Conservation (phyloP, 2,329 filamentous ascomycete genomes). For the Penicillium sp. region DNA sequence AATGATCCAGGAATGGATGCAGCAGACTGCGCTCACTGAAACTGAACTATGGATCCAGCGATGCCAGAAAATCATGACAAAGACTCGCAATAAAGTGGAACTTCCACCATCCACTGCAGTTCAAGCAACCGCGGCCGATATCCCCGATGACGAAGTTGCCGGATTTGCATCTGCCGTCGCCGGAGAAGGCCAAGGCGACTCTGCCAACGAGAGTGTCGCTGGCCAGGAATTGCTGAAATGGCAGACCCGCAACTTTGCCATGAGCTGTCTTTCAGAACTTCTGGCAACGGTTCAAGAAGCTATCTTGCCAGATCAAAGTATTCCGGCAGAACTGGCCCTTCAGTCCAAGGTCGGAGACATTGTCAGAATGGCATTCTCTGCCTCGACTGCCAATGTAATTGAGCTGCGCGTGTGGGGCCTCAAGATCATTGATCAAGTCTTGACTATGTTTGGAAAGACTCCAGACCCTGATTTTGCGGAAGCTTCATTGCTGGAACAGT, state of each 20-base stretch:
- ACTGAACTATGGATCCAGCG: slow-evolving; percentile 81
- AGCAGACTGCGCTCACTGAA: slow-evolving; percentile 76
- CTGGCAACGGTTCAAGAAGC: slow-evolving; percentile 74
- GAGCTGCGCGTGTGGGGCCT: slow-evolving; percentile 85
- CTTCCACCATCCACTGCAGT: slow-evolving; percentile 33
- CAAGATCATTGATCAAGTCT: slow-evolving; percentile 85
- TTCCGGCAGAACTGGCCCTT: slow-evolving; percentile 68
- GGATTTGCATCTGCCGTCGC: slow-evolving; percentile 79
- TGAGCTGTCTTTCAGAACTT: slow-evolving; percentile 80
- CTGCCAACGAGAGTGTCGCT: slow-evolving; percentile 45
- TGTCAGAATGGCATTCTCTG: slow-evolving; percentile 93
- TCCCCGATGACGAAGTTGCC: slow-evolving; percentile 93
- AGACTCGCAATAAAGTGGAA: slow-evolving; percentile 66
- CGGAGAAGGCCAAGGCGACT: slow-evolving; percentile 55
- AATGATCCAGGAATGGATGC: slow-evolving; percentile 87
- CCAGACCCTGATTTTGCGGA: slow-evolving; percentile 98
- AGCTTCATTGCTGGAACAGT: slow-evolving; percentile 91
- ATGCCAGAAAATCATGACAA: slow-evolving; percentile 82
- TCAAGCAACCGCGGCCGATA: slow-evolving; percentile 58
- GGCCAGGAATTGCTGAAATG: slow-evolving; percentile 87
- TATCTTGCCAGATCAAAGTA: slow-evolving; percentile 70
- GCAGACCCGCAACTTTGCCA: slow-evolving; percentile 92
- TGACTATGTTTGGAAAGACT: slow-evolving; percentile 93
- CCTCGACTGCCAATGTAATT: slow-evolving; percentile 87
- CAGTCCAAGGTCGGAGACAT: slow-evolving; percentile 85